Conservation (phyloP, 2,329 filamentous ascomycete species). For the Fusarium graminum region DNA sequence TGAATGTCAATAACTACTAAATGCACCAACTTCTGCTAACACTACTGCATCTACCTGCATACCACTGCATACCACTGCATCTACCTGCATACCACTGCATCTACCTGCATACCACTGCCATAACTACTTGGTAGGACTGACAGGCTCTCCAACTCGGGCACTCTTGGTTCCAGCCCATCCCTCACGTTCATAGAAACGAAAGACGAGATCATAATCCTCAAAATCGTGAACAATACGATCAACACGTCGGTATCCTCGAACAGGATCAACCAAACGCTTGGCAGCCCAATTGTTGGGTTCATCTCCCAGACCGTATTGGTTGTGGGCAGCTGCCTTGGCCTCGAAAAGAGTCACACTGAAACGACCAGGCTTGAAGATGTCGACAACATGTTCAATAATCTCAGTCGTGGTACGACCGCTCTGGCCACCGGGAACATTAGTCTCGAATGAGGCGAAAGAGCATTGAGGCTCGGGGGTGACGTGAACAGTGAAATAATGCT, state of each 20-base stretch:
- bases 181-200: conserved; percentile 94
- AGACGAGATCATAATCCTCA: conserved; percentile 96
- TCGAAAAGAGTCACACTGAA: conserved; percentile 98
- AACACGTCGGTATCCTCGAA: conserved; percentile 87
- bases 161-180: conserved; percentile 73
- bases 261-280: conserved; percentile 76
- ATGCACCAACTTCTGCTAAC: too few species aligned
- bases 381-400: conserved; percentile 92
- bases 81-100: too few species aligned
- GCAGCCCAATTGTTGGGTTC: conserved; percentile 54
- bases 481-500: conserved; percentile 98
- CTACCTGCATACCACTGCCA: too few species aligned
- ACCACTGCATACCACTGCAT: too few species aligned
- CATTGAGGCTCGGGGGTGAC: conserved; percentile 97
- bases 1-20: background rate
- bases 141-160: conserved; percentile 67
- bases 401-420: conserved; percentile 89
- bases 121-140: conserved; percentile 47
- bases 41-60: too few species aligned
- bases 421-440: conserved; percentile 92
- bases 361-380: conserved; percentile 96
- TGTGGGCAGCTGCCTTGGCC: conserved; percentile 73
- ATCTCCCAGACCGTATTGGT: conserved; percentile 57
- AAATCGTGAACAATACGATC: conserved; percentile 98
- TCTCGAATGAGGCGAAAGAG: conserved; percentile 98